Conservation (phyloP, 495 filamentous ascomycete genomes). For the Penicillium odoratum region DNA sequence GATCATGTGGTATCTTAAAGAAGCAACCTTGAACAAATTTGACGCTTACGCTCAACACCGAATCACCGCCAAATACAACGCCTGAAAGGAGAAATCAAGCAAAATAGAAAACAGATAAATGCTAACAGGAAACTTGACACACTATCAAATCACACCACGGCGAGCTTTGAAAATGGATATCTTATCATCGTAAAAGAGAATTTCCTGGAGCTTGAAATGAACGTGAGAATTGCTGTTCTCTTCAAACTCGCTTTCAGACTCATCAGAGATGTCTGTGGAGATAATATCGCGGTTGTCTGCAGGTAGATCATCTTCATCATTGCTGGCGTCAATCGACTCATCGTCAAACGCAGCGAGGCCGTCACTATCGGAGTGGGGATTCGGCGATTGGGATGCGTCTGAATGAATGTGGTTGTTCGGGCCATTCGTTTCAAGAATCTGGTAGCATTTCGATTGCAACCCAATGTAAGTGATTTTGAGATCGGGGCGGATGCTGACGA, state of each 20-base stretch:
- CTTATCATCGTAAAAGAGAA: conserved; percentile 87
- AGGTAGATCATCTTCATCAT: conserved; percentile 40
- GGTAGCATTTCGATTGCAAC: conserved; percentile 81
- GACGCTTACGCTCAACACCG: not conserved
- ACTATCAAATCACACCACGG: conserved; percentile 65
- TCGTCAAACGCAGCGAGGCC: conserved; percentile 39
- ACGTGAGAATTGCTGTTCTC: conserved; percentile 50
- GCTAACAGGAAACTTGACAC: conserved; percentile 6
- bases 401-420: conserved; percentile 43
- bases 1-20: conserved; percentile 14
- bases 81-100: not conserved
- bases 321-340: conserved; percentile 43
- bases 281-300: conserved; percentile 10
- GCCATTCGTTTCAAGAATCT: conserved; percentile 70
- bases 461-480: conserved; percentile 82
- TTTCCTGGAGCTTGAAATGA: conserved; percentile 72
- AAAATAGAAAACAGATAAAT: not conserved
- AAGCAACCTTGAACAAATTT: conserved; percentile 3
- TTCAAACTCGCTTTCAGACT: conserved; percentile 36
- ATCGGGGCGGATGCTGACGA: conserved; percentile 83
- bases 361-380: conserved; percentile 41
- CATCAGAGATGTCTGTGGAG: not conserved
- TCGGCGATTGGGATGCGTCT: conserved; percentile 35
- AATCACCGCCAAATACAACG: not conserved
- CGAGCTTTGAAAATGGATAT: conserved; percentile 81